These are phyloP conservation scores for Rhizopus sp. DNA, from an alignment of 371 early-diverging fungal species.

Conservation along the genomic window DNA sequence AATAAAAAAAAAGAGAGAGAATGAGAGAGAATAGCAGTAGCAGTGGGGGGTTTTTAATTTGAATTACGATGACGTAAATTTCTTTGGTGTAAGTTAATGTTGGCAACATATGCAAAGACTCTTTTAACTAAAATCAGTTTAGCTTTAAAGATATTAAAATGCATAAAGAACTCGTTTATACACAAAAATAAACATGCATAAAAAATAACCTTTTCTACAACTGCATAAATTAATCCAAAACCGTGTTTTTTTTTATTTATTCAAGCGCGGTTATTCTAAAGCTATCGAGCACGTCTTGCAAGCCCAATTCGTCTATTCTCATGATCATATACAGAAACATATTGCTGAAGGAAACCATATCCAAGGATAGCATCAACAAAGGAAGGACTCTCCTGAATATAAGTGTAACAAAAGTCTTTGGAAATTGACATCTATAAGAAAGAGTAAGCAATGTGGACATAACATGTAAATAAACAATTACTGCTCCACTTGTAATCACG, in stretches of 20 bases:
- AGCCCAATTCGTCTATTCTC: constrained; percentile 43
- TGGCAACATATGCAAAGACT: too few relatives aligned
- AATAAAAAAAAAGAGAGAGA: background rate
- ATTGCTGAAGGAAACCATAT: constrained; percentile 49
- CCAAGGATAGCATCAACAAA: constrained; percentile 44
- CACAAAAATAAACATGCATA: too few relatives aligned
- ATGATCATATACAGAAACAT: constrained; percentile 44
- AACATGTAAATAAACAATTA: constrained; percentile 17
- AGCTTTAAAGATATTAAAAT: too few relatives aligned
- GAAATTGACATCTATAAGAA: constrained; percentile 16
- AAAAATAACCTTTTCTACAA: too few relatives aligned
- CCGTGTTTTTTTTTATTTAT: too few relatives aligned
- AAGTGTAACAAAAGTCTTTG: constrained; percentile 35
- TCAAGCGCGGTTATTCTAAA: too few relatives aligned
- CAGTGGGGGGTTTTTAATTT: constrained; percentile 7
- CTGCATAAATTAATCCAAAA: too few relatives aligned
- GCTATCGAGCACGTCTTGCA: constrained; percentile 29
- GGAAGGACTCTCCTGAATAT: constrained; percentile 39
- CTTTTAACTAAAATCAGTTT: too few relatives aligned
- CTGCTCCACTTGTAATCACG: constrained; percentile 31
- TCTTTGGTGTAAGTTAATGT: too few relatives aligned
- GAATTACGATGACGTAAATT: constrained; percentile 16
- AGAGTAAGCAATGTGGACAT: background rate
- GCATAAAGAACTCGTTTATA: constrained; percentile 16
- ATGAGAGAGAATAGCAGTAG: background rate